Percentiles rank a stretch among this genome's conserved stretches.
phyloP scores from a whole-genome alignment of 2,329 filamentous ascomycete species.

The Aspergillus eucalypticola region DNA sequence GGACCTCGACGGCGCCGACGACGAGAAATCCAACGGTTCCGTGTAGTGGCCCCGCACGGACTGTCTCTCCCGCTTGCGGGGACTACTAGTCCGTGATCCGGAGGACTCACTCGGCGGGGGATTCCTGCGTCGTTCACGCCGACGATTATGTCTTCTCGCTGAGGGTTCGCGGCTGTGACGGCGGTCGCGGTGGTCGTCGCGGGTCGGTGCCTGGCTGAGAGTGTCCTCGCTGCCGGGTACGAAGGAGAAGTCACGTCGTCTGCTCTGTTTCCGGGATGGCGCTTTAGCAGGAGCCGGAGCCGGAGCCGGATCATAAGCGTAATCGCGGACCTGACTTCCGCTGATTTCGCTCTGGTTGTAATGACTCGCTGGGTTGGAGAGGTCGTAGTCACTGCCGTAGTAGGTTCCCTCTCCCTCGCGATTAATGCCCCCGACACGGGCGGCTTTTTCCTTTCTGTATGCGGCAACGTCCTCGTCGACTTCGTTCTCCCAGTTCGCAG shows the following conservation, averaged over 20 bases:
- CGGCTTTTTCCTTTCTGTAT: conserved; percentile 84
- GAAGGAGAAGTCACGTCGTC: conserved; percentile 50
- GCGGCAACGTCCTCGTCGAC: conserved; percentile 70
- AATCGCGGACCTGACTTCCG: conserved; percentile 46
- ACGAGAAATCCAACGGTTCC: conserved; percentile 47
- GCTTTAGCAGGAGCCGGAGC: neutral
- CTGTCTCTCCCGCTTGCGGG: conserved; percentile 38
- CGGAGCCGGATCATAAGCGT: conserved; percentile 34
- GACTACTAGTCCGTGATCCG: conserved; percentile 38
- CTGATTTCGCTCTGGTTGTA: conserved; percentile 48
- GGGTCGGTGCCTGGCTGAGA: conserved; percentile 38
- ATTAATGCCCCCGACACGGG: conserved; percentile 87
- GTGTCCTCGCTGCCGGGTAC: conserved; percentile 50
- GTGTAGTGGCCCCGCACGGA: conserved; percentile 44
- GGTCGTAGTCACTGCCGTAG: conserved; percentile 72
- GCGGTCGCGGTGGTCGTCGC: conserved; percentile 25
- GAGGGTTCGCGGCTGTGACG: conserved; percentile 30
- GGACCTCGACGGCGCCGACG: conserved; percentile 38
- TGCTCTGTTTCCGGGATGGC: conserved; percentile 22
- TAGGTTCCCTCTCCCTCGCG: conserved; percentile 77
- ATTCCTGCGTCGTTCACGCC: conserved; percentile 31
- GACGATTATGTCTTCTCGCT: conserved; percentile 32
- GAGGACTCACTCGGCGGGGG: conserved; percentile 21
- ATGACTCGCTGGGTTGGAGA: conserved; percentile 61
- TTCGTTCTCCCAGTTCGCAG: conserved; percentile 57